Percentiles rank a stretch among this genome's conserved stretches.
These are phyloP conservation scores for Talaromyces pinophilus DNA, from an alignment of 2,329 filamentous ascomycete genomes.

Conservation along the genomic window DNA sequence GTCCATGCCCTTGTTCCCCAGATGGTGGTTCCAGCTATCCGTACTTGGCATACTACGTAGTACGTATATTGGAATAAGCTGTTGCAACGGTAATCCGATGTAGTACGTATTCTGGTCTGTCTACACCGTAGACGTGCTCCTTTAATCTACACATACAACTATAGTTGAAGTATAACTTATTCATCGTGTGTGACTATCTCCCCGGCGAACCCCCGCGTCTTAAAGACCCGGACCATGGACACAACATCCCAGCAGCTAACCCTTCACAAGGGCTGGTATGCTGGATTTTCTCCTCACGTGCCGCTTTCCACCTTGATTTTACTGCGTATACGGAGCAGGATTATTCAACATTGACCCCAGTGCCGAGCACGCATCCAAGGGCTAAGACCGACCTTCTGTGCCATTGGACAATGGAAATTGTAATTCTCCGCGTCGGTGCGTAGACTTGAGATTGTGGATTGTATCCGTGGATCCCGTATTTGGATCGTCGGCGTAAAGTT, in stretches of 20 bases:
- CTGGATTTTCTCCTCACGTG: slow-evolving; percentile 2
- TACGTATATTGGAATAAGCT: neutral
- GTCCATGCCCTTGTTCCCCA: neutral
- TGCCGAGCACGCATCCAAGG: neutral
- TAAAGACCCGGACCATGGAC: neutral
- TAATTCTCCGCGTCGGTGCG: slow-evolving; percentile 6
- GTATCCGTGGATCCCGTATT: neutral
- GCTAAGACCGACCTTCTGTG: neutral
- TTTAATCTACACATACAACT: neutral
- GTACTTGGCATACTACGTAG: neutral
- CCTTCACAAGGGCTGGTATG: neutral
- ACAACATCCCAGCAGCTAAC: neutral
- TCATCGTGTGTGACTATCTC: neutral
- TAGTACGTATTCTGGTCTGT: neutral
- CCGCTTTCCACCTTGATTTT: neutral
- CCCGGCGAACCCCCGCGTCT: neutral
- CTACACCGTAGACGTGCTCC: neutral
- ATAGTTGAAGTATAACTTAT: neutral
- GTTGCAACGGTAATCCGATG: slow-evolving; percentile 3
- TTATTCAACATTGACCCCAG: neutral
- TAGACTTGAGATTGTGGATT: neutral
- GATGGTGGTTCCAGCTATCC: neutral
- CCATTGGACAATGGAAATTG: slow-evolving; percentile 5
- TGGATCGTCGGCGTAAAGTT: neutral
- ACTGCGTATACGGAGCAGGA: too few relatives aligned